These are phyloP conservation scores for Aphanomyces cochlioides DNA, from an alignment of 352 stramenopile genomes.

Conservation along the genomic window DNA sequence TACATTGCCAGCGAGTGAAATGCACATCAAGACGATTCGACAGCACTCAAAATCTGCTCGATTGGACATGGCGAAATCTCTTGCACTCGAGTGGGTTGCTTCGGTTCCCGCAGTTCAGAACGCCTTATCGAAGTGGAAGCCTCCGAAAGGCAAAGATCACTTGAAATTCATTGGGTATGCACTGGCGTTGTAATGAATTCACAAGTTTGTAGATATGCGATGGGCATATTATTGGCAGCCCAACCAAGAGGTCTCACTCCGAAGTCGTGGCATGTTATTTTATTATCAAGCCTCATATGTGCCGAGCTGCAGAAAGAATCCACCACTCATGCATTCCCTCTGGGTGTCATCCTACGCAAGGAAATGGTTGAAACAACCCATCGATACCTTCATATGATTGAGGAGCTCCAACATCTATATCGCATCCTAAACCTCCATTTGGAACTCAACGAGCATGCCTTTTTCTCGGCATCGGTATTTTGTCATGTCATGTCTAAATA, in stretches of 20 bases:
- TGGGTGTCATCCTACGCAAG: neutral
- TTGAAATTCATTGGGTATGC: constrained; percentile 24
- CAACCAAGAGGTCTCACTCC: neutral
- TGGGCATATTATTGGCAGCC: constrained; percentile 5
- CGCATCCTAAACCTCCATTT: constrained; percentile 6
- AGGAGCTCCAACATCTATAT: neutral
- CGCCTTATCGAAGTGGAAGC: constrained; percentile 3
- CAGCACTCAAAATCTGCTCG: neutral
- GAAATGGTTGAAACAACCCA: neutral
- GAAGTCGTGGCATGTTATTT: neutral
- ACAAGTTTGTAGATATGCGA: constrained; percentile 7
- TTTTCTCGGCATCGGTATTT: constrained; percentile 19
- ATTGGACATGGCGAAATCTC: neutral
- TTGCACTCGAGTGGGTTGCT: neutral
- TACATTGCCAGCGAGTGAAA: neutral
- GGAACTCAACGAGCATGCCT: constrained; percentile 22
- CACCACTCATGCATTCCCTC: neutral
- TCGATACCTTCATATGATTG: neutral
- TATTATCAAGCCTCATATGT: constrained; percentile 15
- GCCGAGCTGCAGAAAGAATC: constrained; percentile 18
- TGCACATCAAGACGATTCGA: neutral
- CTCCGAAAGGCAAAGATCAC: constrained; percentile 14
- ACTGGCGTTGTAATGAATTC: neutral
- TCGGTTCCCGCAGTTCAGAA: neutral
- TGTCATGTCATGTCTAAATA: neutral